Percentiles rank a stretch among this genome's conserved stretches.
Evolutionary conservation across 345 rosid genomes (phyloP).

Genomic region (Euclidium syriacum): DNA sequence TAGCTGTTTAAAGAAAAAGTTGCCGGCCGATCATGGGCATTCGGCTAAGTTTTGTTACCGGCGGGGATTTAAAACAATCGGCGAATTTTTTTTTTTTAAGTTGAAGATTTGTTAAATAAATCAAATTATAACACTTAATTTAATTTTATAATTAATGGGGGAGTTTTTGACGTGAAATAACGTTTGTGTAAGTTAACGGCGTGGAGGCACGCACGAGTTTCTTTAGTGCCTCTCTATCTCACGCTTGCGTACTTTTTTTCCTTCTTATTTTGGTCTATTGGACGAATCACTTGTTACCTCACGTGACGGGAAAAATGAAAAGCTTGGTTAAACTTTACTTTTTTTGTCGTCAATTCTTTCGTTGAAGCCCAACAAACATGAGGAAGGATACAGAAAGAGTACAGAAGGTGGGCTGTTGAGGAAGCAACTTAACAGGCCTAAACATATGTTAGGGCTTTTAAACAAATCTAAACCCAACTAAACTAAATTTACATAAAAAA

Average conservation of each 20-base stretch:
- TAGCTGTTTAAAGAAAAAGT: constrained; percentile 31
- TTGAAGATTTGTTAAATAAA: constrained; percentile 9
- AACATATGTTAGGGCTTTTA: too few relatives aligned
- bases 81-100: neutral
- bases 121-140: too few relatives aligned
- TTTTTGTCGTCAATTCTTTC: too few relatives aligned
- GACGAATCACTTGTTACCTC: constrained; percentile 35
- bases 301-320: constrained; percentile 31
- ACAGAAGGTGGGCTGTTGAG: too few relatives aligned
- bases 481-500: too few relatives aligned
- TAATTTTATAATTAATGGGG: constrained; percentile 2
- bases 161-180: constrained; percentile 3
- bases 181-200: constrained; percentile 27
- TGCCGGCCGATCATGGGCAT: neutral
- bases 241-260: constrained; percentile 10
- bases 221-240: neutral
- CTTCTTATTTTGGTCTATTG: constrained; percentile 7
- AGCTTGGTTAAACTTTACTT: neutral
- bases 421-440: too few relatives aligned
- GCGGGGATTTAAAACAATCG: neutral
- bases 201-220: constrained; percentile 46
- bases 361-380: too few relatives aligned
- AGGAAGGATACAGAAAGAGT: too few relatives aligned
- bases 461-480: too few relatives aligned
- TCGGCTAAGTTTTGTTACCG: constrained; percentile 18